Base-by-base conservation (phyloP, 108 stramenopile species). In the Skeletonema potamos region DNA sequence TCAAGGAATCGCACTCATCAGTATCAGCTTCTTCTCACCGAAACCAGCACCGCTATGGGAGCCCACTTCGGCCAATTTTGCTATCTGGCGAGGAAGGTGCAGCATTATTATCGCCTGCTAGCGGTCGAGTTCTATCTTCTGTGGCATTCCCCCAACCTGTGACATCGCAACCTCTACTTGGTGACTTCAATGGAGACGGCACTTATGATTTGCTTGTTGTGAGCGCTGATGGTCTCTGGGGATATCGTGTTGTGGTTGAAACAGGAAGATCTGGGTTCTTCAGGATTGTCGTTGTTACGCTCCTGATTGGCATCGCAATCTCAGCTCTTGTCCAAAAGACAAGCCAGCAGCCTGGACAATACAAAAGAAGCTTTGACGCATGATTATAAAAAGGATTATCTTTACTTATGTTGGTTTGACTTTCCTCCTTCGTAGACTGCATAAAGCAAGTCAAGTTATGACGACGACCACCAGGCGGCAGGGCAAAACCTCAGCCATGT, bases 101-200 rank as follows among this genome's bases (percentile, higher is more conserved):
- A 59, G 84, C 85, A 1, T 44, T 94, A 4, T 43, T 92, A 20
- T 87, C 88, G 27, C 81, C 87, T 58, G 65, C 73, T 22, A 82
- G 73, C 60, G 93, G 90, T 32, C 68, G 64, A 27, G 64, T 90
- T 7, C 36, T 94, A 61, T 86, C 86, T 12, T 79, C 85, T 22
- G 75, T 87, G 13, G 26, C 68, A 28, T 90, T 82, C 57, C 91
- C 91, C 9, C 94, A 95, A 75, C 20, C 15, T 7, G 78, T 87
- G 22, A 66, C 67, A 10, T 36, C 66, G 15, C 71, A 73, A 58
- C 94, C 94, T 7, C 56, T 92, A 24, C 54, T 92, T 20, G 84
- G 69, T 11, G 94, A 95, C 73, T 58, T 92, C 34, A 87, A 80
- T 70, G 94, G 94, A 30, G 94, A 95, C 74, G 94, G 91, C 9